Evolutionary conservation across 2,329 filamentous ascomycete genomes (phyloP), one percentile per base, ranked within the genome.

Genomic region (Didymellaceae sp.): DNA sequence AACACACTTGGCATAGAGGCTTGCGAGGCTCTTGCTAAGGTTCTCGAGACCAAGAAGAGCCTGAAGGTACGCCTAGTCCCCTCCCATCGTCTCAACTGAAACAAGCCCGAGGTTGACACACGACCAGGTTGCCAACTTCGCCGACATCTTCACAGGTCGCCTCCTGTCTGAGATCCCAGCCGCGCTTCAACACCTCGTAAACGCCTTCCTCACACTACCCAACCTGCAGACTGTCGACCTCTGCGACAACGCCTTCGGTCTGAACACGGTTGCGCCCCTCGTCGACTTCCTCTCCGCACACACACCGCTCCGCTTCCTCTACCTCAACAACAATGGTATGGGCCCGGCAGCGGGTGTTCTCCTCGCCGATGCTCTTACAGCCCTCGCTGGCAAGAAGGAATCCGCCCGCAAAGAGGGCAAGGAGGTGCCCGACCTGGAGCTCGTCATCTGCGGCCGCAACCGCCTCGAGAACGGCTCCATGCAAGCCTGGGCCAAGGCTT

Each of bases 321-420:
- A 95, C 75, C 86, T 99, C 51, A 97, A 97, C 82, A 99, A 99
- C 82, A 99, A 99, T 74, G 94, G 94, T 21, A 85, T 99, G 28
- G 94, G 94, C 10, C 94, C 94, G 17, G 87, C 91, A 55, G 93
- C 93, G 8, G 94, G 94, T 50, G 90, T 90, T 35, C 81, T 94
- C 45, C 87, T 99, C 63, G 94, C 93, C 40, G 87, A 97, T 70
- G 90, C 94, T 6, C 86, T 99, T 45, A 88, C 86, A 16, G 82
- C 86, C 57, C 86, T 99, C 30, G 89, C 96, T 49, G 83, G 82
- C 56, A 91, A 90, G 77, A 97, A 97, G 78, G 86, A 86, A 59
- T 85, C 85, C 48, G 90, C 90, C 11, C 83, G 87, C 58, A 87
- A 88, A 68, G 79, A 82, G 26, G 88, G 87, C 32, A 82, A 87